These are phyloP conservation scores for Leptographium lundbergii DNA, from an alignment of 2,329 filamentous ascomycete genomes.

Conservation along the genomic window DNA sequence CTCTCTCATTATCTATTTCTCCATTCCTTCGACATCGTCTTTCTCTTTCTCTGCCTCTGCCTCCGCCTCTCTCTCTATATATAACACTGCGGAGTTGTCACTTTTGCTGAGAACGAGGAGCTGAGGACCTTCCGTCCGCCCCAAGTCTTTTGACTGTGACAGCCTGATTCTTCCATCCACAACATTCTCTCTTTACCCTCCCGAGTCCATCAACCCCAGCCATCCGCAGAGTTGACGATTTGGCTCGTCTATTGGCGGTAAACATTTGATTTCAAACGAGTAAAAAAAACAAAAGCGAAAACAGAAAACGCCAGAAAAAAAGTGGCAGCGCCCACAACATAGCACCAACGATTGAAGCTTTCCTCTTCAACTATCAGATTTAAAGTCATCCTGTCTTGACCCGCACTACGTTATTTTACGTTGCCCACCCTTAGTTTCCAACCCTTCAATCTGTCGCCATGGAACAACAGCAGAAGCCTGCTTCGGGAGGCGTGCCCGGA, in stretches of 20 bases:
- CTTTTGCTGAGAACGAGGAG: conserved; percentile 1
- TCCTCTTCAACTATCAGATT: neutral
- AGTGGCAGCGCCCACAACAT: neutral
- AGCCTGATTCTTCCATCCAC: neutral
- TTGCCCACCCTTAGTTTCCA: neutral
- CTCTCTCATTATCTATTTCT: conserved; percentile 5
- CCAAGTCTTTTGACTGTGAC: neutral
- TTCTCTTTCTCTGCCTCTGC: conserved; percentile 7
- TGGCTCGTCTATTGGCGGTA: neutral
- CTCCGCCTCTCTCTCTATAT: neutral
- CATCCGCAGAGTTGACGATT: neutral
- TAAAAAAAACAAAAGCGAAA: neutral
- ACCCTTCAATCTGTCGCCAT: conserved; percentile 28
- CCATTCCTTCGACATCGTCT: neutral
- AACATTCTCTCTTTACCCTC: neutral
- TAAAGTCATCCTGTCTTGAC: neutral
- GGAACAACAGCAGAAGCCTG: conserved; percentile 50
- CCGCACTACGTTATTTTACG: neutral
- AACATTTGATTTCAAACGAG: neutral
- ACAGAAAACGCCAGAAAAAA: neutral
- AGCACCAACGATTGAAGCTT: neutral
- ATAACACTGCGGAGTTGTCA: neutral
- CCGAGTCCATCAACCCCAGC: neutral
- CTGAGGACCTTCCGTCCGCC: neutral
- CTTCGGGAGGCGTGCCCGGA: conserved; percentile 49